Evolutionary conservation across 768 basidiomycete species (phyloP), one percentile per base, ranked within the genome.

Genomic region (Boletus sp.): DNA sequence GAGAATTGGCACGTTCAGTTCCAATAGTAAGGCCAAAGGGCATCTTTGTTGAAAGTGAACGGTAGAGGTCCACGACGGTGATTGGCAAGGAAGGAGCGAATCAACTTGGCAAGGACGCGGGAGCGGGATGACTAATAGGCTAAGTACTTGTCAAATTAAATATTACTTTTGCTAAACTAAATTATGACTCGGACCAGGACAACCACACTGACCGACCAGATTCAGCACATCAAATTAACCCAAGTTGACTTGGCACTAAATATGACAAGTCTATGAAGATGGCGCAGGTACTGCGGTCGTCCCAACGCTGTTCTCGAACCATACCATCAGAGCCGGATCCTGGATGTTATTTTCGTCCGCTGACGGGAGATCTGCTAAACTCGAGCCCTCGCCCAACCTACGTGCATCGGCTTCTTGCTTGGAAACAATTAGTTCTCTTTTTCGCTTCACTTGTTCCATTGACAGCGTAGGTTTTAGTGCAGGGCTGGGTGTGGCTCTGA

Each of bases 11-110:
- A 57, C 88, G 85, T 60, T 90, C 88, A 60, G 88, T 90, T 54
- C 85, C 84, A 70, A 90, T 89, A 41, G 81, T 85, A 41, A 90
- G 79, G 68, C 86, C 87, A 63, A 89, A 90, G 23, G 83, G 75
- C 87, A 88, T 89, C 3, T 53, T 48, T 46, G 10, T 30, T 50
- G 17, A 57, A 54, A 50, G 48, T 56, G 43, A 63, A 67, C 54
- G 47, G 43, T 47, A 39, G 49, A 58, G 61, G 69, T 61, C 14
- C 47, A 65, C 59, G 65, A 56, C 62, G 52, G 59, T 59, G 55
- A 71, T 60, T 66, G 58, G 23, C 60, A 67, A 66, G 59, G 59
- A 58, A 55, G 51, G 57, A 65, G 47, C 42, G 51, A 66, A 66
- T 59, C 56, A 55, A 56, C 38, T 52, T 69, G 59, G 59, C 54